phyloP scores from a whole-genome alignment of 306 rosid species.

The Begonia masoniana region DNA sequence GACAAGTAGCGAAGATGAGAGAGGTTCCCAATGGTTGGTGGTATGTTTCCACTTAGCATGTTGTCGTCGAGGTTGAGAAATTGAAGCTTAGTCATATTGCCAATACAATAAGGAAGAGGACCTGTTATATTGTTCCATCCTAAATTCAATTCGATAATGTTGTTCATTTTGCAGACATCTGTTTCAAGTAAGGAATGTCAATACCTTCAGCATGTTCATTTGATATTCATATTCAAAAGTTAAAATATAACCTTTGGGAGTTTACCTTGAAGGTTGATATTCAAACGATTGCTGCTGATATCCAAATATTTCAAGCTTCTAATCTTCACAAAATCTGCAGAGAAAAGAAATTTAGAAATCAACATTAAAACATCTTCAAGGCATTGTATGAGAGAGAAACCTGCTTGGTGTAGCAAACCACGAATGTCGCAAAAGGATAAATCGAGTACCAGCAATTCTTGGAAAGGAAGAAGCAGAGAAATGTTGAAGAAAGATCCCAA shows the following conservation, averaged over 20 bases:
- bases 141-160: slow-evolving; percentile 7
- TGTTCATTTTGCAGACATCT: slow-evolving; percentile 10
- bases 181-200: not conserved
- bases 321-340: not conserved
- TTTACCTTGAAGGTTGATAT: not conserved
- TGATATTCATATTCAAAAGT: not conserved
- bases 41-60: not conserved
- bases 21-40: not conserved
- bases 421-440: not conserved
- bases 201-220: not conserved
- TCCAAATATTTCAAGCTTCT: not conserved
- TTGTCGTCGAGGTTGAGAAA: not conserved
- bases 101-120: slow-evolving; percentile 5
- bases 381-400: not conserved
- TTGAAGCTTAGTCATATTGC: not conserved
- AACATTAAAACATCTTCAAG: not conserved
- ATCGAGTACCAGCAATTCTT: not conserved
- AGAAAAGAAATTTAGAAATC: not conserved
- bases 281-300: not conserved
- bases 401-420: not conserved
- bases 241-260: not conserved
- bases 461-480: not conserved
- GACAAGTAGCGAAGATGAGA: slow-evolving; percentile 1
- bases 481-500: not conserved
- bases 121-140: slow-evolving; percentile 1